Percentiles rank a stretch among this genome's conserved stretches.
These are phyloP conservation scores for Penicillium sp. DNA, from an alignment of 2,329 filamentous ascomycete genomes.

Conservation along the genomic window DNA sequence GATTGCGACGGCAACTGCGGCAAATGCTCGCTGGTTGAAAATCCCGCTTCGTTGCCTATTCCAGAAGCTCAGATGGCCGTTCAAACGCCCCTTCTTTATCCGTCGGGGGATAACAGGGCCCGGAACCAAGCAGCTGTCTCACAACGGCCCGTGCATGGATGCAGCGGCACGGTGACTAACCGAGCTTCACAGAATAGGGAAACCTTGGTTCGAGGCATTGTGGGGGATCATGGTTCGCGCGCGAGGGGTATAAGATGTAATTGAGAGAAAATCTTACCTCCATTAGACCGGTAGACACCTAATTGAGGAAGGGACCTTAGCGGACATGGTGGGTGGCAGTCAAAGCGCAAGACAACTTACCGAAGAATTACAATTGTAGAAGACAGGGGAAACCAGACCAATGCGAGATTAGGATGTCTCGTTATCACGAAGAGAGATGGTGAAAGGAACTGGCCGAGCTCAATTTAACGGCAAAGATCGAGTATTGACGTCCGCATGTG, in stretches of 20 bases:
- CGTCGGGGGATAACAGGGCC: slow-evolving; percentile 3
- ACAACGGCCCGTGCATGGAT: slow-evolving; percentile 17
- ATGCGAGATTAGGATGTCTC: background rate
- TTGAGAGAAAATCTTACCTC: slow-evolving; percentile 7
- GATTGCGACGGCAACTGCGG: background rate
- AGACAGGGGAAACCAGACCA: background rate
- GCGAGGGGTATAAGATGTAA: background rate
- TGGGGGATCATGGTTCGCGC: background rate
- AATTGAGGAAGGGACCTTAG: background rate
- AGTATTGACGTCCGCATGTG: slow-evolving; percentile 10
- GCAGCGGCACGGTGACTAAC: slow-evolving; percentile 8
- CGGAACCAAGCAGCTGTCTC: slow-evolving; percentile 19
- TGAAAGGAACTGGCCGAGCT: slow-evolving; percentile 6
- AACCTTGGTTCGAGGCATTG: background rate
- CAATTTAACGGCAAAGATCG: slow-evolving; percentile 7
- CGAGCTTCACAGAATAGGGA: slow-evolving; percentile 6
- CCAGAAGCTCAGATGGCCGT: background rate
- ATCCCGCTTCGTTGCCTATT: background rate
- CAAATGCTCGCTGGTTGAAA: background rate
- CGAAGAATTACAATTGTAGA: slow-evolving; percentile 1
- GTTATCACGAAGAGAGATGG: background rate
- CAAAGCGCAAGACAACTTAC: background rate
- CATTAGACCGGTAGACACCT: slow-evolving; percentile 8
- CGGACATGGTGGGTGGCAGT: background rate
- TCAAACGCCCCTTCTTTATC: slow-evolving; percentile 3